Base-by-base conservation (phyloP, 2,329 filamentous ascomycete species). In the Chrysosporium keratinophilum region DNA sequence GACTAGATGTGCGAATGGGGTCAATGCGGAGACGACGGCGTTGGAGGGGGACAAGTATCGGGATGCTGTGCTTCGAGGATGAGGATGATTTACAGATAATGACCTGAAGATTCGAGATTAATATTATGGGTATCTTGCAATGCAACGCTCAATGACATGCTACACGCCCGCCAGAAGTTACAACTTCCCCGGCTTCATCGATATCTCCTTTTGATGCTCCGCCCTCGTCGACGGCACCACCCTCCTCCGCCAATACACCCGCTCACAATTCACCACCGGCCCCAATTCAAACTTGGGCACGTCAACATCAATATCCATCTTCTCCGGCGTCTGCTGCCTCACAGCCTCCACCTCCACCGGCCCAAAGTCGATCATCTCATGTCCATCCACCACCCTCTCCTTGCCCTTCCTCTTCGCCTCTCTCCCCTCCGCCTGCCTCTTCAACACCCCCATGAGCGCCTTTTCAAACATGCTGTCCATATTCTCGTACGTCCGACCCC, bases 1-100 rank as follows among this genome's bases (percentile, higher is more conserved):
- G 19, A 44, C 40, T 45, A 72, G 69, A 55, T 73, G 79, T 64
- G 74, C 73, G 23, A 70, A 74, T 60, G 78, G 78, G 17, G 64
- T 82, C 60, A 78, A 74, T 45, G 77, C 83, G 12, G 81, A 84
- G 65, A 83, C 80, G 34, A 84, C 81, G 35, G 71, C 74, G 47
- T 81, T 78, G 78, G 80, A 83, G 20, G 54, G 50, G 17, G 20
- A 35, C 6, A 52, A 41, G 12, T 45, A 52, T 23, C 20, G 33
- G 39, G 42, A 45, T 45, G 5, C 20, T 5, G 37, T 35, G 11
- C 28, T 31, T 28, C 33, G 17, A 5, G 4, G 28, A 9, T 20
- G 23, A 10, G 7, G 15, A 44, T 37, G 10, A 40, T 17, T 20
- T 52, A 52, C 41, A 12, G 11, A 49, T 40, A 2, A 31, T 28